phyloP scores from a whole-genome alignment of 805 yeast genomes.

The Schwanniomyces pseudopolymorphus region DNA sequence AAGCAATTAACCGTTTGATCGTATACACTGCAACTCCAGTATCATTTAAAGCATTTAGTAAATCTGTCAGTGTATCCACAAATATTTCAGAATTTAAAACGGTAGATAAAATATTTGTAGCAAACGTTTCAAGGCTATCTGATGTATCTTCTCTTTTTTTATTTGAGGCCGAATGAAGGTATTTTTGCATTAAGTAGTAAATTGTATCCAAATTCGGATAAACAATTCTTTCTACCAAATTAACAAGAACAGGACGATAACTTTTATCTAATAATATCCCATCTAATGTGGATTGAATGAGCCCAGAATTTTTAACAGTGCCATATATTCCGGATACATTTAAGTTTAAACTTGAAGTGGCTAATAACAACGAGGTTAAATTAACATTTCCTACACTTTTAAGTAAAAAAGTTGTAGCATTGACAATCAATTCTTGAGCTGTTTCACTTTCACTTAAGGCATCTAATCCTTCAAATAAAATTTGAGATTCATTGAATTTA shows the following conservation, averaged over 20 bases:
- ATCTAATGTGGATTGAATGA: constrained; percentile 31
- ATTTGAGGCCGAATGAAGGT: constrained; percentile 18
- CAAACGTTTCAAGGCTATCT: constrained; percentile 26
- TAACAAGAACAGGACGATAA: constrained; percentile 31
- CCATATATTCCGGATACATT: constrained; percentile 22
- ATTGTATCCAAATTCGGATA: constrained; percentile 28
- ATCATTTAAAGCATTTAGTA: constrained; percentile 36
- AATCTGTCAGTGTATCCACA: constrained; percentile 22
- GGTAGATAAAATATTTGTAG: constrained; percentile 26
- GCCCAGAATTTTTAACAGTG: constrained; percentile 32
- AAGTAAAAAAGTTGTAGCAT: constrained; percentile 25
- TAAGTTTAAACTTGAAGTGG: constrained; percentile 7
- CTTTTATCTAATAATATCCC: constrained; percentile 36
- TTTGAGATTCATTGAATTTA: constrained; percentile 30
- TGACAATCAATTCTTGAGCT: constrained; percentile 28
- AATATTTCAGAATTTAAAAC: constrained; percentile 29
- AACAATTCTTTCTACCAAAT: constrained; percentile 30
- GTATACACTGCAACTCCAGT: constrained; percentile 40
- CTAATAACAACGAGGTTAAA: constrained; percentile 5
- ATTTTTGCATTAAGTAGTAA: constrained; percentile 17
- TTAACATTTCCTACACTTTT: constrained; percentile 8
- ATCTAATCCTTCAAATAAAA: constrained; percentile 35
- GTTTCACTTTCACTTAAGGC: constrained; percentile 30
- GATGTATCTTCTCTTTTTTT: constrained; percentile 8
- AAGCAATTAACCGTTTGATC: constrained; percentile 33